Base-by-base conservation (phyloP, 2,329 filamentous ascomycete species). In the Pseudopyricularia cyperi region DNA sequence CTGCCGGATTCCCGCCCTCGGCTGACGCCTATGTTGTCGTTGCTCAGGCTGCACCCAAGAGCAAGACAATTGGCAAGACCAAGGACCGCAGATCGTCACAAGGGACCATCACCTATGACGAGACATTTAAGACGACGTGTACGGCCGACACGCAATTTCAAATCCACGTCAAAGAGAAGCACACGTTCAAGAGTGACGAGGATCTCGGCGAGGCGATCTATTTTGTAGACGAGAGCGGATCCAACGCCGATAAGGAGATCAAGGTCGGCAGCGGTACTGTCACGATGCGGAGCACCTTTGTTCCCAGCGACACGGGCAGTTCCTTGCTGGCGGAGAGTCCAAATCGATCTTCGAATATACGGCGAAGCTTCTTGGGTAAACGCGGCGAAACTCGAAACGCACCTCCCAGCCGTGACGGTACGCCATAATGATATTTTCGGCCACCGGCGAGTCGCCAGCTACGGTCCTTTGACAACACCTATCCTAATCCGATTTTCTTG, bases 11-110 rank as follows among this genome's bases (percentile, higher is more conserved):
- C 67, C 85, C 89, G 15, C 70, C 83, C 1, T 80, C 80, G 6
- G 76, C 87, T 6, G 88, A 94, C 62, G 70, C 95, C n/a, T 89
- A 88, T 61, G 79, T 95, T 48, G 69, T 79, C 53, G 71, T 95
- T 58, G 82, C 80, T 52, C 80, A 87, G 58, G 63, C 87, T 33
- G 72, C 74, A 3, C 69, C 80, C 47, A 90, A 85, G 67, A 77
- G 73, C 49, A 96, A 93, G 70, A 79, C 85, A 46, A 72, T 98
- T 46, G 83, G 90, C 70, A 96, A 97, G 73, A 96, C 90, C 22
- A 95, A 95, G 65, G 85, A 93, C 57, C 79, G 87, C 70, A 95
- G 95, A 66, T 77, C 83, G 1, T 70, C 78, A 3, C 72, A 71
- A 1, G 87, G 85, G 2, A 69, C 75, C 3, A 78, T 87, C 55